phyloP scores from a whole-genome alignment of 2,329 filamentous ascomycete genomes.

The Macrophomina pseudophaseolina region DNA sequence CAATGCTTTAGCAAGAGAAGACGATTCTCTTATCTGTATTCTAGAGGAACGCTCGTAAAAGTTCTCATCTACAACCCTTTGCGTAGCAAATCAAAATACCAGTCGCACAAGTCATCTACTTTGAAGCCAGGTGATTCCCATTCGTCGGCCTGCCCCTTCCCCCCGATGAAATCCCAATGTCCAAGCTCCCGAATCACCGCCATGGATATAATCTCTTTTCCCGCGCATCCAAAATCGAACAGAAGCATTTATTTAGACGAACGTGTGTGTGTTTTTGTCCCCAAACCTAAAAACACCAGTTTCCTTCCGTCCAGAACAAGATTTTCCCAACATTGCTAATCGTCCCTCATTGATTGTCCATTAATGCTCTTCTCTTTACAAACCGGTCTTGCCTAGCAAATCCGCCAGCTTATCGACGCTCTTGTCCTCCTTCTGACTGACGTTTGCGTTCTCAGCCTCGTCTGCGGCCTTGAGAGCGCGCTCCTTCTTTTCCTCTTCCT shows the following conservation, averaged over 20 bases:
- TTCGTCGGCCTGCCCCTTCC: too few relatives aligned
- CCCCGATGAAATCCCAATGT: too few relatives aligned
- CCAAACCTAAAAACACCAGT: constrained; percentile 14
- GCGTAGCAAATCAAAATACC: too few relatives aligned
- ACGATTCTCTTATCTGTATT: too few relatives aligned
- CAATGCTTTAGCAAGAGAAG: too few relatives aligned
- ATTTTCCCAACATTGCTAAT: neutral
- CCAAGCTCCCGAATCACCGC: too few relatives aligned
- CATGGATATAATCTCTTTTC: too few relatives aligned
- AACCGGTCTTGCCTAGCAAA: constrained; percentile 71
- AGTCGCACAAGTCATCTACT: too few relatives aligned
- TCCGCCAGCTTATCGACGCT: constrained; percentile 82
- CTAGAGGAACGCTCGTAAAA: too few relatives aligned
- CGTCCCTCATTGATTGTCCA: neutral
- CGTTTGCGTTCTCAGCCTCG: constrained; percentile 74
- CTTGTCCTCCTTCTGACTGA: constrained; percentile 72
- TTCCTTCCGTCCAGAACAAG: neutral
- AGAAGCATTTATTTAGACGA: neutral
- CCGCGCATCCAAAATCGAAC: neutral
- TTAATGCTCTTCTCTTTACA: neutral
- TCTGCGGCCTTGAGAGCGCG: constrained; percentile 70
- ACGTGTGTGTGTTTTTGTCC: neutral
- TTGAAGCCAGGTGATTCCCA: too few relatives aligned
- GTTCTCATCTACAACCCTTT: too few relatives aligned
- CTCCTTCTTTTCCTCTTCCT: constrained; percentile 46